Evolutionary conservation across 768 basidiomycete species (phyloP), one percentile per base, ranked within the genome.

Genomic region (Lactarius tabidus): DNA sequence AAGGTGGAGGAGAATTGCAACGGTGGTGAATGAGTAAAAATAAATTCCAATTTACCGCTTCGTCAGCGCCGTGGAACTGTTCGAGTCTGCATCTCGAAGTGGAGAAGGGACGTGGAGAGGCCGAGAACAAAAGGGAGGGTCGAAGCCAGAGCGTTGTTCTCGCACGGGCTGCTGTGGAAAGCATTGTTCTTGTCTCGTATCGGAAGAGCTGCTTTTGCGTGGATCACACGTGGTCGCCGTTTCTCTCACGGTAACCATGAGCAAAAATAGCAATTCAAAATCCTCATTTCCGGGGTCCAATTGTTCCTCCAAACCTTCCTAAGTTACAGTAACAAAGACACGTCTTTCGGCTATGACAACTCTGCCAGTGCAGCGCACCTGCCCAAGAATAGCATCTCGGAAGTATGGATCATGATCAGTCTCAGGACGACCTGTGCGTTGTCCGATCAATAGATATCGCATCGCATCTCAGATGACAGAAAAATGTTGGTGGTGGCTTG

Each of bases 41-140:
- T 5, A 39, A 53, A 38, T 36, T 2, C 23, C 36, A 5, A n/a
- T 60, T 23, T n/a, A 85, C 86, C 75, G 79, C 72, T 59, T 74
- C 74, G 70, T 79, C 75, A 9, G 79, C 83, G 36, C 82, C 75
- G 45, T 78, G 66, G 69, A 81, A 86, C 6, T 84, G 76, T 36
- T 77, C 74, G 41, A 72, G 71, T 39, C 77, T 72, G 55, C 71
- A 69, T n/a, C 70, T 62, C 2, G 85, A 79, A n/a, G 76, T 73
- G 64, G 83, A 82, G 57, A 87, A 76, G 15, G 59, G 65, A 28
- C 60, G 60, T 3, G 52, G 7, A 8, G 63, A 31, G 29, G 35
- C 31, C 9, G 28, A n/a, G 53, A 17, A 35, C 28, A 56, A 39
- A 26, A 45, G 38, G 18, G 63, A 39, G 20, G 35, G 36, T 14